Percentiles rank a stretch among this genome's conserved stretches.
phyloP scores from a whole-genome alignment of 306 rosid genomes.

The Dalbergia oliveri region DNA sequence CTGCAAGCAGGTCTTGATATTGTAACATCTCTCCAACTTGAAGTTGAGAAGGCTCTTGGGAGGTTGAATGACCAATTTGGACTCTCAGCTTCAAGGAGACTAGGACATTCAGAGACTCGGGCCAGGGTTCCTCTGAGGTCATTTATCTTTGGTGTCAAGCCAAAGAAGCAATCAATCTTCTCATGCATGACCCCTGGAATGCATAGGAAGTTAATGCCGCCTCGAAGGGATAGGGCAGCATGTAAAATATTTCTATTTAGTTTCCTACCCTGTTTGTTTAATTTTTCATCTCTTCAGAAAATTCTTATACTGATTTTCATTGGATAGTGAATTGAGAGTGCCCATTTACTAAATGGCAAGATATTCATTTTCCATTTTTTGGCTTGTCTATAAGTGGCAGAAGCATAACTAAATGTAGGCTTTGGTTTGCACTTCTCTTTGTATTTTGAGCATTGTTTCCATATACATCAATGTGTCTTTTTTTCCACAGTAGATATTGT shows the following conservation, averaged over 20 bases:
- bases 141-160: slow-evolving; percentile 82
- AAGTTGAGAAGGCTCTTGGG: slow-evolving; percentile 65
- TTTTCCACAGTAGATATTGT: neutral
- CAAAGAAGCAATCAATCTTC: slow-evolving; percentile 82
- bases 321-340: slow-evolving; percentile 43
- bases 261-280: slow-evolving; percentile 27
- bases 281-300: slow-evolving; percentile 30
- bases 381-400: slow-evolving; percentile 32
- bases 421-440: slow-evolving; percentile 20
- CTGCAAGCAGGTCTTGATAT: slow-evolving; percentile 82
- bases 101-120: slow-evolving; percentile 56
- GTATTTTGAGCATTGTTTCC: slow-evolving; percentile 21
- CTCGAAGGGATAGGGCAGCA: slow-evolving; percentile 44
- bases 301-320: slow-evolving; percentile 39
- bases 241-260: slow-evolving; percentile 44
- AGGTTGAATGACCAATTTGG: slow-evolving; percentile 74
- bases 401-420: slow-evolving; percentile 35
- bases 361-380: slow-evolving; percentile 6
- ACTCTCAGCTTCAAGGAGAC: slow-evolving; percentile 68
- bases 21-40: slow-evolving; percentile 63
- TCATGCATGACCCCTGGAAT: slow-evolving; percentile 74
- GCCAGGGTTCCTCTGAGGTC: slow-evolving; percentile 79
- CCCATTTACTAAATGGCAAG: slow-evolving; percentile 7
- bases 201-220: slow-evolving; percentile 65
- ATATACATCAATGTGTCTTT: slow-evolving; percentile 1